Conservation (phyloP, 1,139 yeast genomes). For the Hansenula sp. region DNA sequence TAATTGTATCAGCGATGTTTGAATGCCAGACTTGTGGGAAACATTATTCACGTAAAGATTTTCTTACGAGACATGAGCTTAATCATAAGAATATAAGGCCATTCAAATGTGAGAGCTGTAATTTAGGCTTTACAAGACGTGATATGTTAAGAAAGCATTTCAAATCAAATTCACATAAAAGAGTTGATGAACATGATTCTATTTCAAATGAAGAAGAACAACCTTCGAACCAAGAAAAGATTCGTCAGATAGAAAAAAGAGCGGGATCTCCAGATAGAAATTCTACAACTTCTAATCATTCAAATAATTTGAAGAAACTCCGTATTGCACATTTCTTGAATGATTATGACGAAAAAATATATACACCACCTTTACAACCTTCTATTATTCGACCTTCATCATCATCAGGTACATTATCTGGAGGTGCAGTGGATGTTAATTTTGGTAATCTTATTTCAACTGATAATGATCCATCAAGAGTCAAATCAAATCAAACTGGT, state of each 20-base stretch:
- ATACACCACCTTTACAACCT: slow-evolving; percentile 1
- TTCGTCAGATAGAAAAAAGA: background rate
- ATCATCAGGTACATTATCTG: background rate
- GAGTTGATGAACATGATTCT: background rate
- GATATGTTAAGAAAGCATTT: slow-evolving; percentile 1
- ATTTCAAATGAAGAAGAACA: too few species aligned
- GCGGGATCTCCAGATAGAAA: too few species aligned
- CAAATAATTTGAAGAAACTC: background rate
- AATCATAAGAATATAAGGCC: background rate
- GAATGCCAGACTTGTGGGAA: background rate
- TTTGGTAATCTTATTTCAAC: slow-evolving; percentile 1
- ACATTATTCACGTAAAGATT: background rate
- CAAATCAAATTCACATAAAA: background rate
- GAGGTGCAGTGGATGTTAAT: slow-evolving; percentile 1
- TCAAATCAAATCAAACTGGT: too few species aligned
- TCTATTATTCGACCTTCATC: slow-evolving; percentile 1
- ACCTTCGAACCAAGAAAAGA: background rate
- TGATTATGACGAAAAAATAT: slow-evolving; percentile 1
- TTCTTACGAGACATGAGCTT: background rate
- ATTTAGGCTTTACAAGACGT: background rate
- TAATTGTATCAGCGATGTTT: too few species aligned
- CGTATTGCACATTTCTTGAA: slow-evolving; percentile 1
- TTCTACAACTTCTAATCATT: too few species aligned
- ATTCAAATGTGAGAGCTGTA: background rate
- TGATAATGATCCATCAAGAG: background rate